Percentiles rank a stretch among this genome's conserved stretches.
These are phyloP conservation scores for Corynascus novoguineensis DNA, from an alignment of 495 filamentous ascomycete genomes.

Conservation along the genomic window DNA sequence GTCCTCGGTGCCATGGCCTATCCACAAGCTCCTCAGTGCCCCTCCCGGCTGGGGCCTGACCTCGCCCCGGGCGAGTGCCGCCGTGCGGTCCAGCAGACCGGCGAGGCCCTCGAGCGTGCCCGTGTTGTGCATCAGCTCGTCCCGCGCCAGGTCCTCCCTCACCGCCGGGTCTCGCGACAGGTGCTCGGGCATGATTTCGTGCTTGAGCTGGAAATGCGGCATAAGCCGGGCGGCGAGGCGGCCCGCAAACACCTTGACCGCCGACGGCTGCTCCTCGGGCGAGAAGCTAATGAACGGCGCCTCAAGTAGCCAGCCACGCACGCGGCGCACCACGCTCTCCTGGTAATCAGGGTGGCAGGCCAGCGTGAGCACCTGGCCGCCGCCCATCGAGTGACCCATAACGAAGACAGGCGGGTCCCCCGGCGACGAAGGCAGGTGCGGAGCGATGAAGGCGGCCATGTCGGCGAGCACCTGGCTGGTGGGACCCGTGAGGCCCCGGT, in stretches of 20 bases:
- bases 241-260: conserved; percentile 53
- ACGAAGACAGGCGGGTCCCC: conserved; percentile 55
- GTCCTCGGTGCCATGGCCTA: conserved; percentile 66
- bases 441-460: conserved; percentile 62
- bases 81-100: conserved; percentile 66
- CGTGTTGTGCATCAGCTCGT: conserved; percentile 67
- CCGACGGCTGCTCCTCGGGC: conserved; percentile 52
- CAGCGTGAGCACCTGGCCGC: conserved; percentile 58
- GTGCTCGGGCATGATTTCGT: conserved; percentile 51
- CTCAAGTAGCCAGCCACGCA: conserved; percentile 63
- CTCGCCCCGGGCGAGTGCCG: conserved; percentile 41
- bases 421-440: conserved; percentile 28
- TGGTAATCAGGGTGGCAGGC: conserved; percentile 38
- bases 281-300: conserved; percentile 66
- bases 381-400: conserved; percentile 80
- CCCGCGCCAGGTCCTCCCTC: conserved; percentile 48
- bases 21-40: conserved; percentile 46
- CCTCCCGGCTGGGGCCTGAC: conserved; percentile 30
- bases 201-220: conserved; percentile 54
- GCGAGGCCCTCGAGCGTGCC: conserved; percentile 73
- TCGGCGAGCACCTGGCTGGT: conserved; percentile 68
- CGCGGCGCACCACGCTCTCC: conserved; percentile 37
- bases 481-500: conserved; percentile 65
- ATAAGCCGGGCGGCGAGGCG: conserved; percentile 58
- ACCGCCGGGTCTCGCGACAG: conserved; percentile 61